These are phyloP conservation scores for Senecio squalidus DNA, from an alignment of 140 eudicot genomes.

Conservation along the genomic window DNA sequence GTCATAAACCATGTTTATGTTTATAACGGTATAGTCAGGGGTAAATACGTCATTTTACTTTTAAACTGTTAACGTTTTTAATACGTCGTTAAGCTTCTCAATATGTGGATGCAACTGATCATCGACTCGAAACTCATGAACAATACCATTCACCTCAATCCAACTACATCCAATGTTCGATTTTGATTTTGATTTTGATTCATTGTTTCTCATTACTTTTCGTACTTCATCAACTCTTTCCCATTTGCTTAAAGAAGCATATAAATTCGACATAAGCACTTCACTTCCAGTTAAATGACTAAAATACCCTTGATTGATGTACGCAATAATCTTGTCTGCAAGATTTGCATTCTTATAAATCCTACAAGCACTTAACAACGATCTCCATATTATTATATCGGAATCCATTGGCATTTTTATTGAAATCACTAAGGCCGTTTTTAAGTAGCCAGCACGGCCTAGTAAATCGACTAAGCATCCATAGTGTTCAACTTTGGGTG, in stretches of 20 bases:
- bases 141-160: conserved; percentile 51
- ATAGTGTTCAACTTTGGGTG: conserved; percentile 62
- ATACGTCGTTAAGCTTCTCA: conserved; percentile 12
- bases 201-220: conserved; percentile 36
- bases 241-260: conserved; percentile 76
- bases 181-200: conserved; percentile 2
- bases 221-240: conserved; percentile 46
- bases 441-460: conserved; percentile 65
- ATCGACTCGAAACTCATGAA: conserved; percentile 58
- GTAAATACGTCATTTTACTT: conserved; percentile 2
- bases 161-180: conserved; percentile 49
- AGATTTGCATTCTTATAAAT: conserved; percentile 44
- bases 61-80: conserved; percentile 4
- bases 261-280: conserved; percentile 61
- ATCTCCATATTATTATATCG: conserved; percentile 63
- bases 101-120: conserved; percentile 31
- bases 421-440: conserved; percentile 43
- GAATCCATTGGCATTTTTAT: conserved; percentile 53
- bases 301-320: conserved; percentile 28
- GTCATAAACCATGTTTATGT: background rate
- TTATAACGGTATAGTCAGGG: background rate
- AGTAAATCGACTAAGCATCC: conserved; percentile 72
- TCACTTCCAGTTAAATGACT: conserved; percentile 28
- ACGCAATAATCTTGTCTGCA: conserved; percentile 47
- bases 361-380: conserved; percentile 73